A percentile compares a stretch with the other conserved stretches of the same genome.
Evolutionary conservation across 306 rosid species (phyloP).

Genomic region (Cicer arietinum): DNA sequence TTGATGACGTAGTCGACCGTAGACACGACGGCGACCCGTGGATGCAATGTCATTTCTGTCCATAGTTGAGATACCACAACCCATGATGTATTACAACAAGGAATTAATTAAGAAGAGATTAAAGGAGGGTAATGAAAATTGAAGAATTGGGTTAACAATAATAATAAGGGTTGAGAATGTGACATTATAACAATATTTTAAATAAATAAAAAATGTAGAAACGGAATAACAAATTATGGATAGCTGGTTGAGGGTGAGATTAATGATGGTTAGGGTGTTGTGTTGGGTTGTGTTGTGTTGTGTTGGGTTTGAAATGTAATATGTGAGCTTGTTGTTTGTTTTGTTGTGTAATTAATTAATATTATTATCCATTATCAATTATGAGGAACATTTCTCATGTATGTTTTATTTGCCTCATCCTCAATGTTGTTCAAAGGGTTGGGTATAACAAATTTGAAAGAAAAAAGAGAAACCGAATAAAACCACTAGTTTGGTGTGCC

Average conservation of each 20-base stretch:
- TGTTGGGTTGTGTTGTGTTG: not conserved
- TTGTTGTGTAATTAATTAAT: not conserved
- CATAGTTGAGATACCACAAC: conserved; percentile 67
- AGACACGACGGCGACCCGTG: not conserved
- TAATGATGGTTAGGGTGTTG: conserved; percentile 34
- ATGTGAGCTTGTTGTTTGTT: conserved; percentile 25
- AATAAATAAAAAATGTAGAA: not conserved
- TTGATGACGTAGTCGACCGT: not conserved
- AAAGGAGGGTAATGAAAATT: not conserved
- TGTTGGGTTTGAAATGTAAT: not conserved
- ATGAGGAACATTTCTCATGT: not conserved
- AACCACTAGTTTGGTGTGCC: conserved; percentile 25
- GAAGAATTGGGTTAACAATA: conserved; percentile 1
- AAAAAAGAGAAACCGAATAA: not conserved
- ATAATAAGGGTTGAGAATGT: conserved; percentile 1
- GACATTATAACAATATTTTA: conserved; percentile 7
- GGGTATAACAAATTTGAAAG: not conserved
- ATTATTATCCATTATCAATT: not conserved
- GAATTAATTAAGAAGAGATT: not conserved
- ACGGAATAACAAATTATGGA: not conserved
- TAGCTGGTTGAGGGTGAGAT: conserved; percentile 16
- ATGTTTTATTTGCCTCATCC: not conserved
- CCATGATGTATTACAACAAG: conserved; percentile 45
- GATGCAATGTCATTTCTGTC: not conserved
- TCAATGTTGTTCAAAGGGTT: not conserved